A percentile compares a stretch with the other conserved stretches of the same genome.
phyloP scores from a whole-genome alignment of 345 rosid genomes.

The Acer negundo region DNA sequence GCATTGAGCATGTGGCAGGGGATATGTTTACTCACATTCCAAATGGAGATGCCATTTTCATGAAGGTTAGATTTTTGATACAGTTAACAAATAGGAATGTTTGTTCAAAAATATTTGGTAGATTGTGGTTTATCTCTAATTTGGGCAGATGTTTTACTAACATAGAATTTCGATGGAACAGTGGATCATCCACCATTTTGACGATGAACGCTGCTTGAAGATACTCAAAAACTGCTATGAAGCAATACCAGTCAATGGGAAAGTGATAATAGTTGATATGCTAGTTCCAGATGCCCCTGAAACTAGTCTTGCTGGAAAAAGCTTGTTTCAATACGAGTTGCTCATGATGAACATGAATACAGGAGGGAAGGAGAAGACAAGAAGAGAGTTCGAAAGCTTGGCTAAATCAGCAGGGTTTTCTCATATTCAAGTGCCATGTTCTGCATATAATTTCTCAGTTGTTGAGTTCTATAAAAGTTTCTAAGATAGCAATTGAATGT shows the following conservation, averaged over 20 bases:
- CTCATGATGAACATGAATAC: conserved; percentile 36
- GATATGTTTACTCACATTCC: conserved; percentile 50
- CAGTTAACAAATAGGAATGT: not conserved
- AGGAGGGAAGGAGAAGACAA: conserved; percentile 41
- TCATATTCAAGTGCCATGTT: conserved; percentile 23
- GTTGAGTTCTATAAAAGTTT: conserved; percentile 22
- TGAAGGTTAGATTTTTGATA: conserved; percentile 45
- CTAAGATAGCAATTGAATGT: not conserved
- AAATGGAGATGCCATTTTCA: conserved; percentile 67
- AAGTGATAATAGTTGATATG: conserved; percentile 46
- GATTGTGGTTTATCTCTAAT: not conserved
- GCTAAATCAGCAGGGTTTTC: conserved; percentile 42
- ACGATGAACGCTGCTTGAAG: conserved; percentile 41
- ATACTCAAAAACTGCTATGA: conserved; percentile 47
- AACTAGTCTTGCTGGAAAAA: conserved; percentile 21
- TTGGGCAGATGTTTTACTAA: not conserved
- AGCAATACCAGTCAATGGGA: conserved; percentile 40
- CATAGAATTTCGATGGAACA: conserved; percentile 15
- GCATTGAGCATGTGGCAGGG: conserved; percentile 45
- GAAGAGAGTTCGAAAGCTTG: conserved; percentile 16
- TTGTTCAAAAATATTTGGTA: not conserved
- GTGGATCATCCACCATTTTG: conserved; percentile 52
- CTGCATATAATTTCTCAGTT: conserved; percentile 25
- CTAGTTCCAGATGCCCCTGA: conserved; percentile 43
- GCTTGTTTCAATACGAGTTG: conserved; percentile 43